phyloP scores from a whole-genome alignment of 495 filamentous ascomycete genomes.

The Usnea hakonensis region DNA sequence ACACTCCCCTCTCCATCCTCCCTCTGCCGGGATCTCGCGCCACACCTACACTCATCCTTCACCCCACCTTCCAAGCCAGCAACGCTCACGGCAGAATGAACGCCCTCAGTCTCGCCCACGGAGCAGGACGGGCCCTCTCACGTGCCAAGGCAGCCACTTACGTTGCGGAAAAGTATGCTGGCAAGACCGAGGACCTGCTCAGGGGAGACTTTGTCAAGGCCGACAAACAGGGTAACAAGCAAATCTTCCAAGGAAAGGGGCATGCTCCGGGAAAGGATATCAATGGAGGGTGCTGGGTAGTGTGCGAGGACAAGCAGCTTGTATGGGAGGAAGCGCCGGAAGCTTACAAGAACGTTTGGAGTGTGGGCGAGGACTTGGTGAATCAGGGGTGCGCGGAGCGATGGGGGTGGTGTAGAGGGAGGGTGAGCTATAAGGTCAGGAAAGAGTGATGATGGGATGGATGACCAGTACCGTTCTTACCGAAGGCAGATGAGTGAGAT shows the following conservation, averaged over 20 bases:
- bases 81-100: conserved; percentile 24
- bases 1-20: conserved; percentile 24
- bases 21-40: conserved; percentile 35
- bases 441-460: conserved; percentile 18
- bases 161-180: conserved; percentile 17
- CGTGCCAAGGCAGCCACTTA: conserved; percentile 27
- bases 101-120: conserved; percentile 32
- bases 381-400: conserved; percentile 27
- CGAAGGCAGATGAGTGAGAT: too few species aligned
- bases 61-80: conserved; percentile 23
- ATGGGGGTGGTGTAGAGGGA: conserved; percentile 30
- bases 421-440: conserved; percentile 36
- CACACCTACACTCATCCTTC: conserved; percentile 32
- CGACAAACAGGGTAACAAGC: conserved; percentile 22
- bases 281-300: conserved; percentile 30
- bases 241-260: not conserved
- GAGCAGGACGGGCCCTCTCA: conserved; percentile 32
- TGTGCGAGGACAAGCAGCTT: conserved; percentile 34
- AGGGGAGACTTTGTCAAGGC: conserved; percentile 18
- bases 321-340: conserved; percentile 37
- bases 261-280: conserved; percentile 16
- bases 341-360: conserved; percentile 34
- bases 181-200: conserved; percentile 17
- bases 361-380: conserved; percentile 31
- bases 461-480: not conserved